Evolutionary conservation across 2,329 filamentous ascomycete species (phyloP), one percentile per base, ranked within the genome.

Genomic region (Calcarisporium arbuscula): DNA sequence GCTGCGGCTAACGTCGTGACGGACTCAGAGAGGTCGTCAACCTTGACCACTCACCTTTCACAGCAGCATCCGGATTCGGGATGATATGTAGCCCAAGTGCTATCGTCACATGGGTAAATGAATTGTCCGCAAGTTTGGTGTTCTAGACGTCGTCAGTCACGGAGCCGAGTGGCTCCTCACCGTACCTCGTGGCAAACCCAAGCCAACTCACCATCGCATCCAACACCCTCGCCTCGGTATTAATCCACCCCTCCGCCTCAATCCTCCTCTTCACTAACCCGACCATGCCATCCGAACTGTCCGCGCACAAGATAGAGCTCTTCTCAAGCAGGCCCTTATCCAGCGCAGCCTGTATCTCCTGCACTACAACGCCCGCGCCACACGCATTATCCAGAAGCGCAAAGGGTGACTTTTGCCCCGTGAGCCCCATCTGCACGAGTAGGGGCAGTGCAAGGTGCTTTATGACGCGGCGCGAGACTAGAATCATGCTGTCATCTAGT

Each of bases 331-430:
- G 50, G 2, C 61, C 46, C 7, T 48, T 50, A 10, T 58, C 42
- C 11, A 76, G 39, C 4, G 45, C 49, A 8, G 49, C 48, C 36
- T 71, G 62, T 11, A 75, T 45, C 18, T 65, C 50, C 8, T 64
- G 61, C 2, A 65, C 65, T 10, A 74, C 56, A 12, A 72, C 58
- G 1, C 72, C 74, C 5, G 61, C 59, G 0, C 73, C 73, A 36
- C 72, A 77, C 6, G 68, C 72, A 41, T 65, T 65, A 38, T 78
- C 74, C 9, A 78, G 48, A 17, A 77, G 43, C 4, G 32, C 30
- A 30, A 70, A 52, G 0, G 64, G 60, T 23, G 27, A 29, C 0
- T 17, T 34, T 4, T 38, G 18, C 17, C 36, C 25, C 0, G 33
- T 34, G 5, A 58, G 39, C 1, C 43, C 46, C 49, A 58, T 51